Evolutionary conservation across 31 red algal genomes (phyloP), one percentile per base, ranked within the genome.

Genomic region (Odonthalia washingtoniensis): DNA sequence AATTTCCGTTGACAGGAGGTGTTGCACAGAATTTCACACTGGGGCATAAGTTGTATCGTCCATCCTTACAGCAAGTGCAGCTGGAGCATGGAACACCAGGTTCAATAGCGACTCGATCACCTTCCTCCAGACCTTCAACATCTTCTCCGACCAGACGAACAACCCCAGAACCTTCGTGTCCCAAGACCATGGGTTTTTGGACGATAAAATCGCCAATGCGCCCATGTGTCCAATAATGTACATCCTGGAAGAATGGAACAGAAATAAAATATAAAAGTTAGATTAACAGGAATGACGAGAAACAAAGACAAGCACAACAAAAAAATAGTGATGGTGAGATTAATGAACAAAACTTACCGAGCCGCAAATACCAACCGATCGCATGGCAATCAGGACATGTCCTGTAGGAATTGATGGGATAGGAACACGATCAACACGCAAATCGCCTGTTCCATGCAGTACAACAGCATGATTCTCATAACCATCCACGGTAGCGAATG

Each of bases 71-170:
- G 1, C 30, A 31, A 2, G 40, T 31, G 62, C 92, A 94, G 27
- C 30, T 68, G 57, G 82, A 39, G 66, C 95, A 97, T 14, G 95
- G 91, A 26, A 97, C 84, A 24, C 95, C 95, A 0, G 95, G 95
- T 79, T 97, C 95, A 16, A 97, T 86, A 0, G 95, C 95, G 16
- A 97, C 95, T 9, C 92, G 95, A 46, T 97, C 91, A 33, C 95
- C 95, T 38, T 86, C 85, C 16, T 85, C 70, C 26, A 94, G 77
- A 1, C 73, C 74, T 27, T 33, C 64, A 17, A 94, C 92, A 68
- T 87, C 88, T 5, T 83, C 87, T 42, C 90, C 95, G 0, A 98
- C 79, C 9, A 83, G 65, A 21, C 81, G 80, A 0, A 95, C 95
- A 4, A 94, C 85, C 5, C 92, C 95, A 0, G 92, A 84, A 2